Percentiles rank a stretch among this genome's conserved stretches.
Conservation (phyloP, 2,329 filamentous ascomycete species). For the Akanthomyces muscarius region DNA sequence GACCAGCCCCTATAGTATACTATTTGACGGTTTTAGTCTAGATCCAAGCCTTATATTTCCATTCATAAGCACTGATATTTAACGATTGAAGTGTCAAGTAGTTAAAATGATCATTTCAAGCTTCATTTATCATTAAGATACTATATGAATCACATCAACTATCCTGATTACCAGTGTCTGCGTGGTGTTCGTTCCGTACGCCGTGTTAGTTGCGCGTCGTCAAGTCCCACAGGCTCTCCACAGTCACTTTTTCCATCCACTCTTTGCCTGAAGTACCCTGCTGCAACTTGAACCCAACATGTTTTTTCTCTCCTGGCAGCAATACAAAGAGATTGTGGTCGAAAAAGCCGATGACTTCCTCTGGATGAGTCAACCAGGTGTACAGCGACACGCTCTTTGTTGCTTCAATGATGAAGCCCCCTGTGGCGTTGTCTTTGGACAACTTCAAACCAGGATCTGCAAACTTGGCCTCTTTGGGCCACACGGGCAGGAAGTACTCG, state of each 20-base stretch:
- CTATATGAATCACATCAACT: background rate
- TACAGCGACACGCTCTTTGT: constrained; percentile 20
- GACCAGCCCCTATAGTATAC: too few relatives aligned
- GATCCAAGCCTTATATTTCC: too few relatives aligned
- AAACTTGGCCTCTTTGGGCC: constrained; percentile 21
- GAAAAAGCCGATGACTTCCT: constrained; percentile 20
- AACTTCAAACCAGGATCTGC: constrained; percentile 19
- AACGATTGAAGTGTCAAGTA: too few relatives aligned
- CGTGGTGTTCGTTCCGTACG: background rate
- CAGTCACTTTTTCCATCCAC: constrained; percentile 20
- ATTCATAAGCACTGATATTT: too few relatives aligned
- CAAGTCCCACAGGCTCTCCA: constrained; percentile 21
- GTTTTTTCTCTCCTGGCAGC: constrained; percentile 19
- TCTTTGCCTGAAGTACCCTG: constrained; percentile 12
- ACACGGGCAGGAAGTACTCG: constrained; percentile 20
- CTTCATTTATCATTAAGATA: background rate
- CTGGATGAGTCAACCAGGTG: constrained; percentile 20
- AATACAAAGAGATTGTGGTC: constrained; percentile 22
- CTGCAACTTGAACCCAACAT: constrained; percentile 19
- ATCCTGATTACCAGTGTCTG: background rate
- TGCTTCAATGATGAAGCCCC: constrained; percentile 19
- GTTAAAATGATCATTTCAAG: background rate
- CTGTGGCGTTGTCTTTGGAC: constrained; percentile 11
- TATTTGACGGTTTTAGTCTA: too few relatives aligned
- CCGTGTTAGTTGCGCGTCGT: background rate